Evolutionary conservation across 148 eudicot genomes (phyloP).

Genomic region (Silene uniflora): DNA sequence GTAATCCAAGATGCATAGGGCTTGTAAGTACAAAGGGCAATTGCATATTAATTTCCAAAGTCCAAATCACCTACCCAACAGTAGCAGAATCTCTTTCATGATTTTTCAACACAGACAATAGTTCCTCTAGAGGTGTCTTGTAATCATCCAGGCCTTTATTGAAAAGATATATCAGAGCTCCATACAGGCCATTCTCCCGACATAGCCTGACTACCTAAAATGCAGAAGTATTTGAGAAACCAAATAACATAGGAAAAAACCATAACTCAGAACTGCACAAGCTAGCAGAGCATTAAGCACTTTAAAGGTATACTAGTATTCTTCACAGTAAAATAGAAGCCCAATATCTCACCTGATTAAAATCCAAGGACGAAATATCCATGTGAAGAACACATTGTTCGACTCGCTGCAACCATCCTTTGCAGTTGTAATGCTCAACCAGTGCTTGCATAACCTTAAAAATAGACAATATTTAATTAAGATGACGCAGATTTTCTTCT

Average conservation of each 20-base stretch:
- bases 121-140: constrained; percentile 89
- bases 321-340: constrained; percentile 10
- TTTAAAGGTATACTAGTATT: not conserved
- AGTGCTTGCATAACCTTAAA: constrained; percentile 93
- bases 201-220: constrained; percentile 82
- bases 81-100: constrained; percentile 50
- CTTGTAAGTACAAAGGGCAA: not conserved
- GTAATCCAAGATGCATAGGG: constrained; percentile 7
- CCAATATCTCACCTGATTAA: constrained; percentile 64
- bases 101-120: constrained; percentile 54
- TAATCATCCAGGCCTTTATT: constrained; percentile 96
- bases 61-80: constrained; percentile 60
- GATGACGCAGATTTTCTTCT: not conserved
- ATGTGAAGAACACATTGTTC: constrained; percentile 98
- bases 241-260: not conserved
- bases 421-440: constrained; percentile 84
- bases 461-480: constrained; percentile 14
- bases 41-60: not conserved
- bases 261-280: not conserved
- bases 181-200: constrained; percentile 80
- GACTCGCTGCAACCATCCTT: constrained; percentile 96
- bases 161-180: constrained; percentile 85
- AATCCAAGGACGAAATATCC: constrained; percentile 96
- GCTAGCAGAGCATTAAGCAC: constrained; percentile 7
- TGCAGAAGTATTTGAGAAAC: constrained; percentile 10